Evolutionary conservation across 2,329 filamentous ascomycete species (phyloP).

Genomic region (Penicillium sp.): DNA sequence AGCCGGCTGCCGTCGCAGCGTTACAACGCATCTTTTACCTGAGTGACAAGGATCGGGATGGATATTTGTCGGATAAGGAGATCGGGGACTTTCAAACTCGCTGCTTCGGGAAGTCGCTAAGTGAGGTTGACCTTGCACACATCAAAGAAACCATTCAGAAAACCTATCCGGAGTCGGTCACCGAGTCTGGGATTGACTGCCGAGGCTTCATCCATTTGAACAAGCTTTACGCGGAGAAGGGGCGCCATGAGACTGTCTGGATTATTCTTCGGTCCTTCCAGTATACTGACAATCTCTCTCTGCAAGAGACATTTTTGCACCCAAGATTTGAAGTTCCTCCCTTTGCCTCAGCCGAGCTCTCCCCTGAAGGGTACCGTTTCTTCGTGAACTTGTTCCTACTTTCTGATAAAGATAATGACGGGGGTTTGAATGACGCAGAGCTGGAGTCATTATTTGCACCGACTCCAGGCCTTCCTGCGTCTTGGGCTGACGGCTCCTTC

Average conservation of each 20-base stretch:
- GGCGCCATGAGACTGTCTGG: conserved; percentile 97
- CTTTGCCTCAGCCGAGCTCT: conserved; percentile 88
- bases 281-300: conserved; percentile 90
- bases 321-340: conserved; percentile 93
- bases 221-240: conserved; percentile 95
- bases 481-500: conserved; percentile 86
- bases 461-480: conserved; percentile 81
- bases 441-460: conserved; percentile 85
- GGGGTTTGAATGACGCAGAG: conserved; percentile 83
- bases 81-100: conserved; percentile 87
- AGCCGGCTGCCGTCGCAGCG: conserved; percentile 83
- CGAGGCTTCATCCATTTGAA: conserved; percentile 85
- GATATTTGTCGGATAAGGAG: conserved; percentile 83
- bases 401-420: conserved; percentile 97
- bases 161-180: conserved; percentile 60
- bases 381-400: conserved; percentile 94
- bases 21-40: conserved; percentile 91
- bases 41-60: conserved; percentile 94
- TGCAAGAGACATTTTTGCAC: conserved; percentile 87
- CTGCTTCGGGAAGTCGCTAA: conserved; percentile 85
- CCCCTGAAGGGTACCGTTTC: conserved; percentile 91
- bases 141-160: conserved; percentile 86
- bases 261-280: conserved; percentile 92
- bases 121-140: conserved; percentile 76
- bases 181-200: conserved; percentile 72